Evolutionary conservation across 2,329 filamentous ascomycete species (phyloP), one percentile per base, ranked within the genome.

Genomic region (Exophiala sideris): DNA sequence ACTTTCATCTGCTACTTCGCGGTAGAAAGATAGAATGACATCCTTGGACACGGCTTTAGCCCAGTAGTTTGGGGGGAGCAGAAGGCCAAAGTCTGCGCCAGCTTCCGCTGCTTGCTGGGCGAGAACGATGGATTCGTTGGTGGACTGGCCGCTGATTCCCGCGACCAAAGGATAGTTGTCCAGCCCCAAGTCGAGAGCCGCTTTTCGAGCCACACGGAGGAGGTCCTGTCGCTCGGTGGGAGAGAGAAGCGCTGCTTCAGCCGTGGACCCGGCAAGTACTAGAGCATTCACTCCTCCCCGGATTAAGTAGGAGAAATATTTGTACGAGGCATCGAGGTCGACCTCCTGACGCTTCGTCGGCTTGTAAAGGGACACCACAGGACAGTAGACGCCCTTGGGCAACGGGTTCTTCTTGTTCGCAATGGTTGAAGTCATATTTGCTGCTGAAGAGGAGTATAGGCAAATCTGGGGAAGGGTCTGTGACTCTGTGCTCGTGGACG

Each of bases 1-100:
- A n/a, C 77, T 81, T 1, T 76, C 76, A 47, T 78, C 74, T 3
- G 85, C 85, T 3, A 86, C 84, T 29, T 80, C 75, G 33, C 71
- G 75, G 75, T 89, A 91, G 70, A 84, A 89, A 20, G 80, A 76
- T 41, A 81, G 68, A 47, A 84, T 71, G 1, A 79, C 79, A 5
- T 80, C 76, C 8, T 80, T 77, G 29, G 77, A 80, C 66, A 89
- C 84, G 21, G 88, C 75, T 3, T 79, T 68, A 48, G 83, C 80
- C 72, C 90, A 91, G 73, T 91, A 91, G 48, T 82, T 83, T 3
- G 88, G 88, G 5, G 88, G 86, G 21, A 91, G 78, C 2, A 91
- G 80, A 50, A 92, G 77, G 5, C 85, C 86, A 63, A 87, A 89
- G 71, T 90, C 85, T 60, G 85, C 87, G 52, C 88, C 88, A 35